A percentile compares a stretch with the other conserved stretches of the same genome.
Conservation (phyloP, 441 rosid species). For the Cnidoscolus chayamansa region DNA sequence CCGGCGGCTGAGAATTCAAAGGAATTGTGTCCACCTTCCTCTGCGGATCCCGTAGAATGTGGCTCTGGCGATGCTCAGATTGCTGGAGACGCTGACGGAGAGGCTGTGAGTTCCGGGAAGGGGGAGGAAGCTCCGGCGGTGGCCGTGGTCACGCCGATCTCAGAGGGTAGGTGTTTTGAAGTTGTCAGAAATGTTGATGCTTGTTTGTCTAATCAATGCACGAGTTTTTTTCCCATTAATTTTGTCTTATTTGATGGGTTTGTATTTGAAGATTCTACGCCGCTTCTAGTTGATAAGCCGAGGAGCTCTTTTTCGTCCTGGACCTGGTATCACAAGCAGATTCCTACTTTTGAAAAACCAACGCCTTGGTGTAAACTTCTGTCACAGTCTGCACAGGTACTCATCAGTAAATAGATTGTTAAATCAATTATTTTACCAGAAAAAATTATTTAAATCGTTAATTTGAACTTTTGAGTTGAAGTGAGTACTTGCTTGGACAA, state of each 20-base stretch:
- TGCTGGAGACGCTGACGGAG: conserved; percentile 38
- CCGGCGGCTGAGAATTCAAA: conserved; percentile 54
- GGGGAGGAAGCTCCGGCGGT: conserved; percentile 45
- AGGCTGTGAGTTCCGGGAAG: conserved; percentile 39
- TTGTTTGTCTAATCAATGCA: not conserved
- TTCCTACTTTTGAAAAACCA: conserved; percentile 38
- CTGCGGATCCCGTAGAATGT: conserved; percentile 58
- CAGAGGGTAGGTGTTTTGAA: conserved; percentile 44
- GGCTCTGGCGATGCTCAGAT: conserved; percentile 43
- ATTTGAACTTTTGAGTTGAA: not conserved
- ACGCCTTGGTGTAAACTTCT: conserved; percentile 65
- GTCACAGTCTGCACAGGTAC: conserved; percentile 65
- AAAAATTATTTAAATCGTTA: not conserved
- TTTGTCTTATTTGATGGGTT: conserved; percentile 12
- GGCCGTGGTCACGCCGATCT: conserved; percentile 50
- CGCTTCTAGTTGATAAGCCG: conserved; percentile 48
- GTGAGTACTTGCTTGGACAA: not conserved
- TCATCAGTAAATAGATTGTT: not conserved
- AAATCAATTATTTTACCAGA: not conserved
- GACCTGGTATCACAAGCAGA: conserved; percentile 47
- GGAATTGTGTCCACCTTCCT: conserved; percentile 43
- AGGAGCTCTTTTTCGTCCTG: conserved; percentile 48
- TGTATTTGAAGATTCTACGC: conserved; percentile 46
- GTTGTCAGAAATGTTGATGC: not conserved
- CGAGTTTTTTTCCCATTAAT: not conserved